A percentile compares a stretch with the other conserved stretches of the same genome.
phyloP scores from a whole-genome alignment of 2,329 filamentous ascomycete species.

The Cladophialophora yegresii region DNA sequence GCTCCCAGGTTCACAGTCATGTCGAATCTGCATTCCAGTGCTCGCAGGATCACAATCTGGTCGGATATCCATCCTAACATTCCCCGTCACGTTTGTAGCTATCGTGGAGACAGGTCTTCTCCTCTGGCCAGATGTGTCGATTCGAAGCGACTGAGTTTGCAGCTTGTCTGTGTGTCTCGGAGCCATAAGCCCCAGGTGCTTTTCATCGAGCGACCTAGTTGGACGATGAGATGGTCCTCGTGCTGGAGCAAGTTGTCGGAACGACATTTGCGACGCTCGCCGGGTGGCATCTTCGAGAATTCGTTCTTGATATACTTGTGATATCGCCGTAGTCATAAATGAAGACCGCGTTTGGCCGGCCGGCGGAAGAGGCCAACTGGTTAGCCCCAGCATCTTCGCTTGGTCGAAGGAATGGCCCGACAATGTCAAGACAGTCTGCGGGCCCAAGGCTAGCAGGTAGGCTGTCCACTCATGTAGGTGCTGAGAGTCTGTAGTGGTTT shows the following conservation, averaged over 20 bases:
- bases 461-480: constrained; percentile 64
- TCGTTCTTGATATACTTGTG: constrained; percentile 59
- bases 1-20: constrained; percentile 20
- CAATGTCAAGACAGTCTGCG: constrained; percentile 57
- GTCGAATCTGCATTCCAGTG: constrained; percentile 20
- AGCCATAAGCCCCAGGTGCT: constrained; percentile 7
- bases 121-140: constrained; percentile 25
- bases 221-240: constrained; percentile 22
- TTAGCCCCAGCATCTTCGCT: constrained; percentile 57
- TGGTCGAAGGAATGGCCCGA: constrained; percentile 53
- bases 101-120: constrained; percentile 25
- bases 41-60: constrained; percentile 23
- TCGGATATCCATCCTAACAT: constrained; percentile 16
- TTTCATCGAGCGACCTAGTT: constrained; percentile 26
- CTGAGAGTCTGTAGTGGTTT: constrained; percentile 50
- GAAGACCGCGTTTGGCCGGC: constrained; percentile 53
- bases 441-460: constrained; percentile 62
- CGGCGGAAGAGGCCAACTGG: constrained; percentile 56
- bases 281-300: constrained; percentile 33
- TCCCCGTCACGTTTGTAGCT: constrained; percentile 15
- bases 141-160: constrained; percentile 23
- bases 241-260: constrained; percentile 12
- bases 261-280: constrained; percentile 29
- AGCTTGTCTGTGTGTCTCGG: constrained; percentile 8
- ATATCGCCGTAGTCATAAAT: constrained; percentile 64